Conservation (phyloP, 2,329 filamentous ascomycete genomes). For the Neonectria punicea region DNA sequence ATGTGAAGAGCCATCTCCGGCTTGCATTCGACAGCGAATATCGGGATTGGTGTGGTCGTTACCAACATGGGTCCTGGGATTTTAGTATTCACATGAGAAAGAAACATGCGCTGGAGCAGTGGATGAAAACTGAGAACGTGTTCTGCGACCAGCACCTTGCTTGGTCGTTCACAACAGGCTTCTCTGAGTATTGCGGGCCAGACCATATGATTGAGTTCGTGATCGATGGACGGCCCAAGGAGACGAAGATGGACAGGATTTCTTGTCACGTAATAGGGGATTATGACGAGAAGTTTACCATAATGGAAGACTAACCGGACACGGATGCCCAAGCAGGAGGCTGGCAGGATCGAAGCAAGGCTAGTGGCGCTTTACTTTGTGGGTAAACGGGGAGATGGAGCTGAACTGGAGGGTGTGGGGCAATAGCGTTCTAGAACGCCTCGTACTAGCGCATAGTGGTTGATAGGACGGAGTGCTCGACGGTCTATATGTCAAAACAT, state of each 20-base stretch:
- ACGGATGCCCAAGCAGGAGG: not conserved
- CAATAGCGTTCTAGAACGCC: not conserved
- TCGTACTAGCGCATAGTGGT: not conserved
- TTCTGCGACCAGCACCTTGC: constrained; percentile 8
- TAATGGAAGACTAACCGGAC: not conserved
- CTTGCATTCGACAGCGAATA: constrained; percentile 3
- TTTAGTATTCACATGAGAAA: constrained; percentile 23
- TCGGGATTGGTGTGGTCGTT: constrained; percentile 10
- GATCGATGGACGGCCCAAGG: not conserved
- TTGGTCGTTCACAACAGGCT: constrained; percentile 24
- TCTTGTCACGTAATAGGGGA: not conserved
- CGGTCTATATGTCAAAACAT: not conserved
- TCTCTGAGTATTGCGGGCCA: constrained; percentile 2
- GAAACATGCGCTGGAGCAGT: constrained; percentile 17
- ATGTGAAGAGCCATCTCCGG: not conserved
- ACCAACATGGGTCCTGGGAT: not conserved
- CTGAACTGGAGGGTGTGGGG: not conserved
- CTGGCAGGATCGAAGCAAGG: not conserved
- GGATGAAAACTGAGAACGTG: constrained; percentile 8
- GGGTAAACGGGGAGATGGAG: not conserved
- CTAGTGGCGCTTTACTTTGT: not conserved
- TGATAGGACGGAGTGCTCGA: not conserved
- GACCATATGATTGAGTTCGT: not conserved
- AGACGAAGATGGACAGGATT: not conserved
- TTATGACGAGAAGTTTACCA: not conserved